Conservation (phyloP, 176 grass and related monocot genomes). For the Hsuehochloa calcarea region DNA sequence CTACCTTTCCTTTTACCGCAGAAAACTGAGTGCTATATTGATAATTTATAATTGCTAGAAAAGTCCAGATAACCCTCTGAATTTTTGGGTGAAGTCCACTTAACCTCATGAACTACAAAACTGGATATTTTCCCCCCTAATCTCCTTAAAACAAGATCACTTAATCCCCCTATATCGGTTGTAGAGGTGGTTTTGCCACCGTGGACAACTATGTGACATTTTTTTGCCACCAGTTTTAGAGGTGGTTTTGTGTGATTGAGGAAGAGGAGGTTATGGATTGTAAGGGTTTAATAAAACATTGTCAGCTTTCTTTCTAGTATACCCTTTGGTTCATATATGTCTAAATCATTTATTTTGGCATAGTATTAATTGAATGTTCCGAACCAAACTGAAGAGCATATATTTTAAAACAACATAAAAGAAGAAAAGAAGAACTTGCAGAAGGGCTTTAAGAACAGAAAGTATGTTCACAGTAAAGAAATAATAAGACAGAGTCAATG, state of each 20-base stretch:
- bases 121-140: neutral
- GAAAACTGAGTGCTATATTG: neutral
- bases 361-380: slow-evolving; percentile 12
- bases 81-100: neutral
- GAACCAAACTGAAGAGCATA: neutral
- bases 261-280: neutral
- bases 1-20: neutral
- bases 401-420: neutral
- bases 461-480: neutral
- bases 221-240: neutral
- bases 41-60: neutral
- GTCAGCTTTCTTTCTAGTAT: neutral
- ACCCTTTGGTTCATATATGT: neutral
- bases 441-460: slow-evolving; percentile 16
- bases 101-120: neutral
- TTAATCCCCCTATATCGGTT: neutral
- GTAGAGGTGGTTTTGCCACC: neutral
- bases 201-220: neutral
- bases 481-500: neutral
- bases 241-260: neutral
- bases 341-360: neutral
- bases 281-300: neutral
- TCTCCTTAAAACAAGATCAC: neutral
- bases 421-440: neutral
- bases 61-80: neutral